Evolutionary conservation across 257 asterid species (phyloP).

Genomic region (Ilex asprella): DNA sequence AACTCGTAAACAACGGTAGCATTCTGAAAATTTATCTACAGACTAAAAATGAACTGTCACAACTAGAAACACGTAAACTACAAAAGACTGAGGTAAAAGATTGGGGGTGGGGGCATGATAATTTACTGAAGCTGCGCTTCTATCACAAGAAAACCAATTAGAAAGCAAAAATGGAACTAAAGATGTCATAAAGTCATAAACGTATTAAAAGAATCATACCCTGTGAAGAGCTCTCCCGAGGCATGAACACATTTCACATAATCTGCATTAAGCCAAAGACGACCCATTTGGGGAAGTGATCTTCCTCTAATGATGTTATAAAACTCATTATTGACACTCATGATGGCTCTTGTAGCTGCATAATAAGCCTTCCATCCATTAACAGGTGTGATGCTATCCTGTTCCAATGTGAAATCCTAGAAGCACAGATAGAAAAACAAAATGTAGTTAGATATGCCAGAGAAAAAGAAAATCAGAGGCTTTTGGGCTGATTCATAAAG

Average conservation of each 20-base stretch:
- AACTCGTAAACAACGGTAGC: neutral
- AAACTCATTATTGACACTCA: conserved; percentile 61
- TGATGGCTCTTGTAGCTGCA: conserved; percentile 86
- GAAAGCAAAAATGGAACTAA: neutral
- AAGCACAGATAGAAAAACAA: conserved; percentile 8
- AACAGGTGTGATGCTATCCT: conserved; percentile 59
- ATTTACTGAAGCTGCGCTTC: neutral
- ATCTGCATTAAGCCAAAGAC: conserved; percentile 87
- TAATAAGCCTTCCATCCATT: conserved; percentile 98
- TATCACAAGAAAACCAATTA: neutral
- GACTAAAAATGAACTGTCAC: neutral
- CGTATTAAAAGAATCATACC: conserved; percentile 46
- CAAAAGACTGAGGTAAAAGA: neutral
- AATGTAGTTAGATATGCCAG: neutral
- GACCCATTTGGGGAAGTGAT: conserved; percentile 72
- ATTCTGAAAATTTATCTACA: neutral
- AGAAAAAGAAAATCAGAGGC: neutral
- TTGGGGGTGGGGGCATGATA: no score
- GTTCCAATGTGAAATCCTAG: conserved; percentile 94
- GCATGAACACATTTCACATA: conserved; percentile 92
- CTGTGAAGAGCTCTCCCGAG: conserved; percentile 72
- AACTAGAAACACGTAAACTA: neutral
- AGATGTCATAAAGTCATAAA: neutral
- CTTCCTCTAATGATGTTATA: conserved; percentile 58
- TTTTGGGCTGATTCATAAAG: no score